Conservation (phyloP, 148 eudicot species). For the Camellia sinensis region DNA sequence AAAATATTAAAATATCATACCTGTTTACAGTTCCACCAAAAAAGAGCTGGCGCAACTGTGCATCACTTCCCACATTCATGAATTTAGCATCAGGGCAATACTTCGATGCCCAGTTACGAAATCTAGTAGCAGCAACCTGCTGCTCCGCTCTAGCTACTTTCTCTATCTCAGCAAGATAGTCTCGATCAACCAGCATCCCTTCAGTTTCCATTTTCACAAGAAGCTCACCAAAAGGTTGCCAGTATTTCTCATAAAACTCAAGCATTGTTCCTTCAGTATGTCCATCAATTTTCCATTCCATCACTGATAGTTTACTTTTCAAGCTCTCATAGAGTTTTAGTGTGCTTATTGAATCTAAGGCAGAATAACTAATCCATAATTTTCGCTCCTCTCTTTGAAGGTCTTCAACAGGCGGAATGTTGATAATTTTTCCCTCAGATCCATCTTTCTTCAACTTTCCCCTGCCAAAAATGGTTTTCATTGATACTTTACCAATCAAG, state of each 20-base stretch:
- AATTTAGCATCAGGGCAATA: conserved; percentile 78
- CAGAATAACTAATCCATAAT: conserved; percentile 88
- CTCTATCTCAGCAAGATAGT: conserved; percentile 77
- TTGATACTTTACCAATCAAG: conserved; percentile 76
- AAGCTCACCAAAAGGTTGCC: conserved; percentile 95
- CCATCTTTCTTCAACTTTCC: conserved; percentile 83
- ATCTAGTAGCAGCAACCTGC: conserved; percentile 68
- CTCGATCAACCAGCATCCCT: conserved; percentile 88
- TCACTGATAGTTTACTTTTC: conserved; percentile 50
- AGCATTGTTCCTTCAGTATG: conserved; percentile 56
- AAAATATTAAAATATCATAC: conserved; percentile 20
- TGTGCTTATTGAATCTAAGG: conserved; percentile 88
- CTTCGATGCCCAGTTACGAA: conserved; percentile 91
- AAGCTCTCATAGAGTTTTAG: conserved; percentile 80
- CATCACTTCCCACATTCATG: conserved; percentile 97
- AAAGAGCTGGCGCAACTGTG: conserved; percentile 80
- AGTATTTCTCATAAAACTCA: conserved; percentile 63
- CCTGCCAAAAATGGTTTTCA: conserved; percentile 89
- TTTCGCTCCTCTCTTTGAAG: conserved; percentile 68
- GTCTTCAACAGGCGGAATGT: conserved; percentile 78
- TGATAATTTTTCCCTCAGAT: conserved; percentile 65
- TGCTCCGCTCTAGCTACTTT: conserved; percentile 89
- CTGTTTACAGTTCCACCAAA: conserved; percentile 88
- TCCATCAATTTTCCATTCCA: conserved; percentile 67
- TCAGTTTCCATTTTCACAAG: conserved; percentile 89